Base-by-base conservation (phyloP, 2,329 filamentous ascomycete genomes). In the Pseudocercospora musae region DNA sequence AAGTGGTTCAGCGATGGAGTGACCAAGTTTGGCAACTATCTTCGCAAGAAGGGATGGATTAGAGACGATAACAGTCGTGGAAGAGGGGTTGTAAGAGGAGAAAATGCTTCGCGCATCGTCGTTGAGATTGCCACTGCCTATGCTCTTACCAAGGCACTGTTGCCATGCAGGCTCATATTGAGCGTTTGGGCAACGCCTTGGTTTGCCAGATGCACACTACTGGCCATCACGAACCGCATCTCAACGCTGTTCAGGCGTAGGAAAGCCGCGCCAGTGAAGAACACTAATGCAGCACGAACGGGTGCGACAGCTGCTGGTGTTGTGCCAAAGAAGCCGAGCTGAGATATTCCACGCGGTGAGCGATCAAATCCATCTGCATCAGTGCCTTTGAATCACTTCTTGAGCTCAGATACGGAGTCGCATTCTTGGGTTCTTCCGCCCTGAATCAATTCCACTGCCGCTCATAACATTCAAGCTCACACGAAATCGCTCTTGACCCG, bases 121-220 rank as follows among this genome's bases (percentile, higher is more conserved):
- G 77, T 87, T 21, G 86, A 88, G 77, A 71, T 98, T 66, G 95
- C 91, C 23, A 89, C 95, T 20, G 93, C 95, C 4, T 99, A 95
- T 80, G 90, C 92, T 0, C 84, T 97, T 66, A 96, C 92, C 0
- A 99, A 99, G 78, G 87, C 87, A 15, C 73, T 98, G 62, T 75
- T 99, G 66, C 92, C 95, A 0, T 71, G 90, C 11, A 84, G 95
- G 68, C 85, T 99, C 64, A 79, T 89, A 25, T 77, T 86, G 6
- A 96, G 93, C 78, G 84, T 96, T 3, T 96, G 90, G 91, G 89
- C 85, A 13, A 96, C 95, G 52, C 95, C 95, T 3, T 96, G 91
- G 89, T 96, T 98, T 81, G 93, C 93, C 1, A 84, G 87, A 48
- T 78, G 85, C 21, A 78, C 90, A 42, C 77, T 89, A 11, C 72